A percentile compares a stretch with the other conserved stretches of the same genome.
Conservation (phyloP, 2,329 filamentous ascomycete genomes). For the Lizonia empirigonia region DNA sequence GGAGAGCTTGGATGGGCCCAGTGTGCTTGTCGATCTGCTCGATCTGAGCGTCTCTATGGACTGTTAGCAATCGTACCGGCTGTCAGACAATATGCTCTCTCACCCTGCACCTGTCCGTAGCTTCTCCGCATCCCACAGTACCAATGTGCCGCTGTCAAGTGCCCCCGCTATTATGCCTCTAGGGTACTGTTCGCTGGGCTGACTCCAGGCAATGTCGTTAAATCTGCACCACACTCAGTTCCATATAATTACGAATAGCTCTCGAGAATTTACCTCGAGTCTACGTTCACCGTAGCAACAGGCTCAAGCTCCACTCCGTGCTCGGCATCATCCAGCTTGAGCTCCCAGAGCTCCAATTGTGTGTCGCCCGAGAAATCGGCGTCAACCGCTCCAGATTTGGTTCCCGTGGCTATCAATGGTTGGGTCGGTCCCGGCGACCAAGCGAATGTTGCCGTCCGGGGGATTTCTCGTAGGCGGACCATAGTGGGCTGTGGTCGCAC, state of each 20-base stretch:
- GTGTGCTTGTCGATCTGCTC: conserved; percentile 88
- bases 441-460: conserved; percentile 93
- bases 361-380: conserved; percentile 98
- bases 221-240: conserved; percentile 65
- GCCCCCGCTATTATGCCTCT: conserved; percentile 93
- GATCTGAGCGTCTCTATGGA: conserved; percentile 72
- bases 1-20: conserved; percentile 88
- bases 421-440: conserved; percentile 85
- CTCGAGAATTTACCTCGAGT: conserved; percentile 72
- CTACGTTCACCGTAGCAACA: conserved; percentile 79
- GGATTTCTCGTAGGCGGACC: conserved; percentile 96
- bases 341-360: conserved; percentile 94
- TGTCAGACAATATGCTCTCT: conserved; percentile 54
- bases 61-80: conserved; percentile 33
- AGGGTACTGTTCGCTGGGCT: conserved; percentile 76
- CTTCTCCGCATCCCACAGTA: conserved; percentile 88
- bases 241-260: neutral
- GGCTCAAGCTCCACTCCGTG: conserved; percentile 85
- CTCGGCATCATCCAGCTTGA: conserved; percentile 77
- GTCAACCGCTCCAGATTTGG: conserved; percentile 91
- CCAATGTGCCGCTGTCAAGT: conserved; percentile 89
- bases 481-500: conserved; percentile 61
- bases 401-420: conserved; percentile 89
- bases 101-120: conserved; percentile 60
- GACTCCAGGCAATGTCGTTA: conserved; percentile 95